phyloP scores from a whole-genome alignment of 257 asterid genomes.

The Nyctanthes arbortristis region DNA sequence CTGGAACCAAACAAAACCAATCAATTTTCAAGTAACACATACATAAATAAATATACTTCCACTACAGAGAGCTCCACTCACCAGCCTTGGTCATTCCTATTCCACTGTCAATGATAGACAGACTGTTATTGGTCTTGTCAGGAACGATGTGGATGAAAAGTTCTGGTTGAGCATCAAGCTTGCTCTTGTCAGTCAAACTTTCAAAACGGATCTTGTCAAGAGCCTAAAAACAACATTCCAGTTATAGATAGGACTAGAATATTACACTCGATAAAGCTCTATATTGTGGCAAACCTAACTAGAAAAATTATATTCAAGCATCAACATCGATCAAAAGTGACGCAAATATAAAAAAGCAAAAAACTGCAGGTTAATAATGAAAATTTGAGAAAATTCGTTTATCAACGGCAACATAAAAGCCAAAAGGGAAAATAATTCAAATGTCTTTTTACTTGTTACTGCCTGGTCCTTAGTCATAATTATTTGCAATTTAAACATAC shows the following conservation, averaged over 20 bases:
- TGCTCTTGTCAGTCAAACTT: constrained; percentile 66
- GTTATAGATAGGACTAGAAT: background rate
- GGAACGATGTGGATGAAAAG: constrained; percentile 63
- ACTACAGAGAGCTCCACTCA: constrained; percentile 26
- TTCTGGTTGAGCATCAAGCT: constrained; percentile 63
- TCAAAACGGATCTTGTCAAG: constrained; percentile 66
- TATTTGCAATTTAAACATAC: background rate
- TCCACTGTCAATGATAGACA: constrained; percentile 63
- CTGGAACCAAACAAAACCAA: constrained; percentile 31
- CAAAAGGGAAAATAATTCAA: too few species aligned
- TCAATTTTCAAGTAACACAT: background rate
- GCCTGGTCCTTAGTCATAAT: background rate
- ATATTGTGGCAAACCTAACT: background rate
- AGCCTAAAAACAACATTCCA: constrained; percentile 35
- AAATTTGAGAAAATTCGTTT: too few species aligned
- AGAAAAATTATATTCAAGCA: background rate
- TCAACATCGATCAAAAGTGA: background rate
- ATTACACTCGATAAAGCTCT: background rate
- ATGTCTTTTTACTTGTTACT: background rate
- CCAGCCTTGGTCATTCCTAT: constrained; percentile 81
- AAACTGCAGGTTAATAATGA: too few species aligned
- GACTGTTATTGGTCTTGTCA: constrained; percentile 56
- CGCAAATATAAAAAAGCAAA: too few species aligned
- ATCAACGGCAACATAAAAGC: background rate
- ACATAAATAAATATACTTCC: background rate